Conservation (phyloP, 257 asterid genomes). For the Scutellaria galericulata region DNA sequence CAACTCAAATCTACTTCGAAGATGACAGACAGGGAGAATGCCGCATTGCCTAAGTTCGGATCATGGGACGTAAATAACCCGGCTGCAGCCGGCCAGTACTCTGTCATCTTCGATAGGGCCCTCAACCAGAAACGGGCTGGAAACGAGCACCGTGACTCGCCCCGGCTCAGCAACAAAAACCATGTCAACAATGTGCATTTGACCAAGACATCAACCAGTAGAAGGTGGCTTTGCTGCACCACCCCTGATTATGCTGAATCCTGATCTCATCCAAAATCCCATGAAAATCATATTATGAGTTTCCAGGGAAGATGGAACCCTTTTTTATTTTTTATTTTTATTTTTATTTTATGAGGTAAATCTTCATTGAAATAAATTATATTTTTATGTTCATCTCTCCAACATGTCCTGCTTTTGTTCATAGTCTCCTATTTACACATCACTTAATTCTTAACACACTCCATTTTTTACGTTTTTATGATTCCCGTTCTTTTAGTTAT, state of each 20-base stretch:
- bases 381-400: not conserved
- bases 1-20: not conserved
- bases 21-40: conserved; percentile 45
- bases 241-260: conserved; percentile 40
- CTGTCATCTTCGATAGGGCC: conserved; percentile 55
- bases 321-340: not conserved
- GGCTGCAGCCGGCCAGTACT: conserved; percentile 47
- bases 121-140: conserved; percentile 44
- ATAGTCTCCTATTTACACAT: no score
- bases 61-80: conserved; percentile 60
- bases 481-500: no score
- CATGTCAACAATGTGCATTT: conserved; percentile 22
- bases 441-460: no score
- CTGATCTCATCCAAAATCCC: conserved; percentile 8
- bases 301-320: not conserved
- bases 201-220: conserved; percentile 29
- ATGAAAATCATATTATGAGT: not conserved
- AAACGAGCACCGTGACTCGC: conserved; percentile 31
- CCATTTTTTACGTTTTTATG: no score
- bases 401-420: no score
- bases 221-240: conserved; percentile 56
- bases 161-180: conserved; percentile 33
- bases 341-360: not conserved
- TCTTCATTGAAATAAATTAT: conserved; percentile 23
- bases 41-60: conserved; percentile 54